phyloP scores from a whole-genome alignment of 2,329 filamentous ascomycete genomes.

The Fonsecaea nubica region DNA sequence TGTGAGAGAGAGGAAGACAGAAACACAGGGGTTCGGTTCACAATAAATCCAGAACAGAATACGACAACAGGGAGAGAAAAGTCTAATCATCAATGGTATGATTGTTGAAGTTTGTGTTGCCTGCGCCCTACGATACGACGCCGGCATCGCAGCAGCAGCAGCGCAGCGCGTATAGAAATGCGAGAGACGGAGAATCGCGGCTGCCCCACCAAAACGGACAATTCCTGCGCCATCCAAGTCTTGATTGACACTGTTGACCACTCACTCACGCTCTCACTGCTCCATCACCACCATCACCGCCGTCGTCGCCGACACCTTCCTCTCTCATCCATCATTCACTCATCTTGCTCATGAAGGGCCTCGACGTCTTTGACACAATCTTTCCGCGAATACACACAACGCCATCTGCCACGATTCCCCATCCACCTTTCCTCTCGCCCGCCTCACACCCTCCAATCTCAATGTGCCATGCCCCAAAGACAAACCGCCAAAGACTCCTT shows the following conservation, averaged over 20 bases:
- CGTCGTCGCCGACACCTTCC: not conserved
- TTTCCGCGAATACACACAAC: not conserved
- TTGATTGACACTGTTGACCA: not conserved
- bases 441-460: not conserved
- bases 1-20: not conserved
- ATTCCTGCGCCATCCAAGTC: not conserved
- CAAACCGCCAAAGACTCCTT: not conserved
- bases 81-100: not conserved
- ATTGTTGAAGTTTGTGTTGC: not conserved
- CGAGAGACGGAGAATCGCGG: not conserved
- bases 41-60: not conserved
- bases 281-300: too few species aligned
- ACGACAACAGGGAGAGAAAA: not conserved
- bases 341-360: not conserved
- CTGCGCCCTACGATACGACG: not conserved
- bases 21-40: not conserved
- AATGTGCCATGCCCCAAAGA: not conserved
- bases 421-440: not conserved
- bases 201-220: constrained; percentile 1
- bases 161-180: not conserved
- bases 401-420: not conserved
- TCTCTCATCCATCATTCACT: not conserved
- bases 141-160: too few species aligned
- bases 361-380: not conserved
- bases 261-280: not conserved